Percentiles rank a stretch among this genome's conserved stretches.
phyloP scores from a whole-genome alignment of 2,329 filamentous ascomycete species.

The Aphanocladium album region DNA sequence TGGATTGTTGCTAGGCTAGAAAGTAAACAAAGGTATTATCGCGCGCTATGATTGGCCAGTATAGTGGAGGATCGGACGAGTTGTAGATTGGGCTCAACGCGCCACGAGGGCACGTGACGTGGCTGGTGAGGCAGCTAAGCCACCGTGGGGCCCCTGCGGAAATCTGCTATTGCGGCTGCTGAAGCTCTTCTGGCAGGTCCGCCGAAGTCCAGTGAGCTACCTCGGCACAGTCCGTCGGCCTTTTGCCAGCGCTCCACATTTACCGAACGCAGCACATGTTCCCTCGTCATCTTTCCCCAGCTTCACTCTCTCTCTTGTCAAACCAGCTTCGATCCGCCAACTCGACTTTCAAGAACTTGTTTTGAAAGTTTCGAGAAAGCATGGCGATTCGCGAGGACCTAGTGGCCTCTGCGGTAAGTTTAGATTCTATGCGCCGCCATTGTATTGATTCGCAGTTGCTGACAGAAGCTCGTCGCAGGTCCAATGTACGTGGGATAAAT shows the following conservation, averaged over 20 bases:
- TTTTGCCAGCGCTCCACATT: conserved; percentile 20
- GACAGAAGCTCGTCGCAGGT: conserved; percentile 24
- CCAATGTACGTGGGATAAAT: conserved; percentile 35
- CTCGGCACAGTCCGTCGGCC: conserved; percentile 24
- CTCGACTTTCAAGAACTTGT: background rate
- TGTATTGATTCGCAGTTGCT: conserved; percentile 7
- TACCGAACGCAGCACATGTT: conserved; percentile 27
- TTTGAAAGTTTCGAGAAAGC: conserved; percentile 19
- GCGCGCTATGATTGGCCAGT: conserved; percentile 16
- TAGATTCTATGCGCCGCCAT: background rate
- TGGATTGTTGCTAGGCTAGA: conserved; percentile 33
- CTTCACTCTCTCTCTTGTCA: background rate
- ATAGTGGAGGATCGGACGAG: too few species aligned
- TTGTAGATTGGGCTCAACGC: background rate
- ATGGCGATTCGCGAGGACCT: conserved; percentile 94
- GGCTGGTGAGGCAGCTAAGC: background rate
- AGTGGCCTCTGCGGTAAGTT: conserved; percentile 69
- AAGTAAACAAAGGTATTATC: conserved; percentile 37
- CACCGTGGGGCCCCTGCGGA: too few species aligned
- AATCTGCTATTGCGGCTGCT: too few species aligned
- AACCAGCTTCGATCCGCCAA: conserved; percentile 10
- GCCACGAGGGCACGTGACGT: conserved; percentile 23
- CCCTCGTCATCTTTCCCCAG: conserved; percentile 18
- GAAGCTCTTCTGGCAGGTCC: background rate
- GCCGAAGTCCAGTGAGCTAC: conserved; percentile 15